phyloP scores from a whole-genome alignment of 768 basidiomycete genomes.

The Mycena latifolia region DNA sequence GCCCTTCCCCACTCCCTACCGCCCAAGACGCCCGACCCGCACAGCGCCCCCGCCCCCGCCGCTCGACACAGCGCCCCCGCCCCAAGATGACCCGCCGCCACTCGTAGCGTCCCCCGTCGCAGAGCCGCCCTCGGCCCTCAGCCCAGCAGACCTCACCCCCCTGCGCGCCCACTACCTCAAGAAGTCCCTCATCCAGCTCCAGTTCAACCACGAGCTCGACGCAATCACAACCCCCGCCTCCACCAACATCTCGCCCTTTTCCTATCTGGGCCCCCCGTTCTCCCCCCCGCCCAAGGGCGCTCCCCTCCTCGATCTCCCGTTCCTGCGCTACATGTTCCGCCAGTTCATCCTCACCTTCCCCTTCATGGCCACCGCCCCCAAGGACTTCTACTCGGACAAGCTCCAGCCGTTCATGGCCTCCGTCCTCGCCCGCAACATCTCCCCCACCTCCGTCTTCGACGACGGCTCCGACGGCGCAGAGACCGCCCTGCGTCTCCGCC shows the following conservation, averaged over 20 bases:
- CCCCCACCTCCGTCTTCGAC: slow-evolving; percentile 70
- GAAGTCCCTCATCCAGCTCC: slow-evolving; percentile 91
- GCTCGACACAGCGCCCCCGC: background rate
- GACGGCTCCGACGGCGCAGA: slow-evolving; percentile 64
- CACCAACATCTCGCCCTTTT: slow-evolving; percentile 74
- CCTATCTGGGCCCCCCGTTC: slow-evolving; percentile 92
- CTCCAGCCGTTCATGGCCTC: slow-evolving; percentile 94
- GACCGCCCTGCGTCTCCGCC: slow-evolving; percentile 71
- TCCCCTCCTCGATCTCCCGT: slow-evolving; percentile 79
- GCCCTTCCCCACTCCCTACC: background rate
- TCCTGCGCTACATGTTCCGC: slow-evolving; percentile 90
- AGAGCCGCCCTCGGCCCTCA: slow-evolving; percentile 18
- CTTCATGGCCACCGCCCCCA: slow-evolving; percentile 90
- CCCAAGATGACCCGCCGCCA: background rate
- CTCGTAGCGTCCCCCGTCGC: slow-evolving; percentile 30
- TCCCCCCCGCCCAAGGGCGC: slow-evolving; percentile 72
- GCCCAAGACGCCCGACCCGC: slow-evolving; percentile 9
- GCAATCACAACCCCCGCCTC: slow-evolving; percentile 65
- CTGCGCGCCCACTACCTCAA: slow-evolving; percentile 98
- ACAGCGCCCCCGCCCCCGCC: slow-evolving; percentile 2
- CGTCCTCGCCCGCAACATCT: slow-evolving; percentile 83
- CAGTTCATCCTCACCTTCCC: slow-evolving; percentile 97
- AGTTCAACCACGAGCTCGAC: slow-evolving; percentile 85
- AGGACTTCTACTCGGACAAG: slow-evolving; percentile 94
- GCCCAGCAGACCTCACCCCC: slow-evolving; percentile 71